A percentile compares a stretch with the other conserved stretches of the same genome.
Evolutionary conservation across 768 basidiomycete genomes (phyloP).

Genomic region (Lentinula detonsa): DNA sequence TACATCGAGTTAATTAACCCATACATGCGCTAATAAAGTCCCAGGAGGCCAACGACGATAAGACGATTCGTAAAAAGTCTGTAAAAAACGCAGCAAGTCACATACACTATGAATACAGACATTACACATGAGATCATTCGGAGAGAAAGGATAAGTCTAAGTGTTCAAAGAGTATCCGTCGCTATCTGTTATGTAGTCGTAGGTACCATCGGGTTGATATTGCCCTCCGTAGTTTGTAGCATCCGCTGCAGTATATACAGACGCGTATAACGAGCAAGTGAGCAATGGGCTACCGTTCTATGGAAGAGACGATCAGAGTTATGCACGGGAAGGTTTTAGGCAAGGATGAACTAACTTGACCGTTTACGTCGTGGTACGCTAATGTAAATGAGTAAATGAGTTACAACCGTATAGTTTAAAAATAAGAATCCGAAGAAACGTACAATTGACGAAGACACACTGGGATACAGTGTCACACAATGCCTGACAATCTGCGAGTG

Average conservation of each 20-base stretch:
- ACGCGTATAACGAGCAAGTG: slow-evolving; percentile 27
- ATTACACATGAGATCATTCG: too few species aligned
- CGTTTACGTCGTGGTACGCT: slow-evolving; percentile 31
- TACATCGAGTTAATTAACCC: too few species aligned
- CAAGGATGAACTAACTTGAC: slow-evolving; percentile 17
- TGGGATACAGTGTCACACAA: slow-evolving; percentile 25
- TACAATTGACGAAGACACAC: slow-evolving; percentile 27
- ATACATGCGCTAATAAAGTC: too few species aligned
- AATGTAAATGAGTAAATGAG: not conserved
- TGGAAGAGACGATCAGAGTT: not conserved
- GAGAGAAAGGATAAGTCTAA: not conserved
- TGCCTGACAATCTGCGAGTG: slow-evolving; percentile 18
- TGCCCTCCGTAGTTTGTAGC: slow-evolving; percentile 38
- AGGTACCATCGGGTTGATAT: slow-evolving; percentile 33
- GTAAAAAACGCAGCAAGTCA: too few species aligned
- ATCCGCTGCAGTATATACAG: slow-evolving; percentile 27
- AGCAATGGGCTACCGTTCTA: slow-evolving; percentile 28
- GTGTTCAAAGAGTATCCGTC: slow-evolving; percentile 34
- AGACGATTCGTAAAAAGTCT: too few species aligned
- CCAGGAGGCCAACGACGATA: too few species aligned
- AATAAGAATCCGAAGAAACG: slow-evolving; percentile 8
- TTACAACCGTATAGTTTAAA: too few species aligned
- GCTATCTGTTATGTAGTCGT: slow-evolving; percentile 34
- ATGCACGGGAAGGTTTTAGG: not conserved
- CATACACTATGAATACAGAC: too few species aligned